These are phyloP conservation scores for Suillus ampliporus DNA, from an alignment of 768 basidiomycete genomes.

Conservation along the genomic window DNA sequence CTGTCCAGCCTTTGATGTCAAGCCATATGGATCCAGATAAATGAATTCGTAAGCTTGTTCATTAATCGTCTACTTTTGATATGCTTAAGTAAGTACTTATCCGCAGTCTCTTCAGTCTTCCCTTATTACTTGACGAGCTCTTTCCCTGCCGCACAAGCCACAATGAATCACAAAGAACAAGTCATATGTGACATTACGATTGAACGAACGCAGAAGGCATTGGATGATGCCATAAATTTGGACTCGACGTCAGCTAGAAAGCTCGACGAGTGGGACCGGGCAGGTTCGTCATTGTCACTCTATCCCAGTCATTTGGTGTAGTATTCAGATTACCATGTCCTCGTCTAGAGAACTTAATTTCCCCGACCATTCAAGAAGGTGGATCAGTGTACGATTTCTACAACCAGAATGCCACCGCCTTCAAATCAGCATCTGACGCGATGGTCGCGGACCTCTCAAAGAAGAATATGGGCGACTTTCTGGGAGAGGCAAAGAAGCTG, in stretches of 20 bases:
- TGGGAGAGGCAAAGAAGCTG: slow-evolving; percentile 27
- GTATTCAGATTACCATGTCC: background rate
- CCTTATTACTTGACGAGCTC: background rate
- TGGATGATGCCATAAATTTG: background rate
- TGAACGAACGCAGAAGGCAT: background rate
- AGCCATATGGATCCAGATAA: no score
- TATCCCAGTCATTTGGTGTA: background rate
- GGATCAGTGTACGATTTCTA: background rate
- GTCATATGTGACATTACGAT: background rate
- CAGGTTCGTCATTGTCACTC: background rate
- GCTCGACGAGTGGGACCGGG: background rate
- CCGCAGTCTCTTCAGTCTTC: background rate
- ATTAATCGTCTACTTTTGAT: background rate
- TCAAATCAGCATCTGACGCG: slow-evolving; percentile 7
- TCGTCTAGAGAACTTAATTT: background rate
- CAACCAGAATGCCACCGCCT: slow-evolving; percentile 3
- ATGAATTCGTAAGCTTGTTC: background rate
- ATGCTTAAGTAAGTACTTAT: no score
- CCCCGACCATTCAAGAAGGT: background rate
- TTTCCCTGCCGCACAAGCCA: background rate
- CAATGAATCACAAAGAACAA: background rate
- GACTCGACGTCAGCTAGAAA: background rate
- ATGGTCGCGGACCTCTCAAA: background rate
- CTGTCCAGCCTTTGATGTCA: no score
- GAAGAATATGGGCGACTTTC: slow-evolving; percentile 21